These are phyloP conservation scores for Oryza australiensis DNA, from an alignment of 176 grass and related monocot genomes.

Conservation along the genomic window DNA sequence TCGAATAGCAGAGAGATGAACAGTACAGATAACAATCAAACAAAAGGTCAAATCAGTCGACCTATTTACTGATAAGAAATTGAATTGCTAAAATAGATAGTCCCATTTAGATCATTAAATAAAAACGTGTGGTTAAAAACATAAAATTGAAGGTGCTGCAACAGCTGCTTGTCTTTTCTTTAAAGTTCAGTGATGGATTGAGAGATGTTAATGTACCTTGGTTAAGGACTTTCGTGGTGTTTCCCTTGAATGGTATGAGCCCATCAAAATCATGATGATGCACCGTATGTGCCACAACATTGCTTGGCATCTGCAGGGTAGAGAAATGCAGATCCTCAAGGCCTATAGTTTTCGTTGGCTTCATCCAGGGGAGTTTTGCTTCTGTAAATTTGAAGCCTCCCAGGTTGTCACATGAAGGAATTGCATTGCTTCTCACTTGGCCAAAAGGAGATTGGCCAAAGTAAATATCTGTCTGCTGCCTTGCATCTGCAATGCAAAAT, in stretches of 20 bases:
- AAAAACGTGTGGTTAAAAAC: background rate
- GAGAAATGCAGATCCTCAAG: constrained; percentile 26
- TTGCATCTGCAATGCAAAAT: constrained; percentile 45
- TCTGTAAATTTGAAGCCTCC: constrained; percentile 46
- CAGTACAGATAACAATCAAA: background rate
- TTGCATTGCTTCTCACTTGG: constrained; percentile 36
- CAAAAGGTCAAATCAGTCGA: background rate
- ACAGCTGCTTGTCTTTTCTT: background rate
- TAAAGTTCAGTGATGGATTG: background rate
- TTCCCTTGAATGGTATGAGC: constrained; percentile 46
- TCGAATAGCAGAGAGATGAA: background rate
- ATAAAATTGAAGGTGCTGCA: background rate
- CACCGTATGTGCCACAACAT: constrained; percentile 10
- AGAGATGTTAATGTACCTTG: constrained; percentile 45
- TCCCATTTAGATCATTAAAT: background rate
- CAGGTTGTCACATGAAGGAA: constrained; percentile 36
- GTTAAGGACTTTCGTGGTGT: constrained; percentile 46
- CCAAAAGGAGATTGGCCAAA: constrained; percentile 52
- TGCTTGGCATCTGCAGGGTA: constrained; percentile 18
- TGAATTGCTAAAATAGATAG: background rate
- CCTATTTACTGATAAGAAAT: background rate
- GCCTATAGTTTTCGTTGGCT: constrained; percentile 27
- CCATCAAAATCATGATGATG: constrained; percentile 38
- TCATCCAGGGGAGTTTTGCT: constrained; percentile 29
- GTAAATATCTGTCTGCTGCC: constrained; percentile 51